Conservation (phyloP, 2,329 filamentous ascomycete species). For the Epichloe hybrida region DNA sequence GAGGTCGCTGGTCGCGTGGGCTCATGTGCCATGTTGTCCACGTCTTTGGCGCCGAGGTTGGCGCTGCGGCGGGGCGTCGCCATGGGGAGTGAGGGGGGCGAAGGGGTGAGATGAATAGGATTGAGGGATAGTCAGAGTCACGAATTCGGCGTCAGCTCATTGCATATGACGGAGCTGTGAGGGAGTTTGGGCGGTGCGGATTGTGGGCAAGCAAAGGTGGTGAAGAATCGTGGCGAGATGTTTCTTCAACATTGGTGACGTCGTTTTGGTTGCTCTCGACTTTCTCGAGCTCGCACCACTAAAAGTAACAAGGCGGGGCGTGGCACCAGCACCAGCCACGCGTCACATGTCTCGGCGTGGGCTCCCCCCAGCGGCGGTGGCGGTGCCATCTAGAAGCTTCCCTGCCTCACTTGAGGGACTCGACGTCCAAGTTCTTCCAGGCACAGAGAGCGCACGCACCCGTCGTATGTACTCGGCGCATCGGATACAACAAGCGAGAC, state of each 20-base stretch:
- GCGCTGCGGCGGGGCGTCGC: constrained; percentile 15
- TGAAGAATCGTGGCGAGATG: not conserved
- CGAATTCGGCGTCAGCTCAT: not conserved
- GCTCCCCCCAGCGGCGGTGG: not conserved
- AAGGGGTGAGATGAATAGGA: not conserved
- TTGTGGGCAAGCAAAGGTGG: too few species aligned
- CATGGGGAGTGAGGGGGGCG: constrained; percentile 9
- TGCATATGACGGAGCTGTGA: too few species aligned
- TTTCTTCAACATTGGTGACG: not conserved
- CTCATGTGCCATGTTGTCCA: not conserved
- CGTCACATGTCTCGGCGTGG: not conserved
- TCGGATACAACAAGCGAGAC: constrained; percentile 2
- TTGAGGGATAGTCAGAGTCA: not conserved
- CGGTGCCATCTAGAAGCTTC: not conserved
- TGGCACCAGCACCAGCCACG: not conserved
- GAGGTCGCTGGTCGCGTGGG: not conserved
- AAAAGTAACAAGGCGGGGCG: not conserved
- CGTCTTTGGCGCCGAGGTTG: not conserved
- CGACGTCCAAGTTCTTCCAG: constrained; percentile 6
- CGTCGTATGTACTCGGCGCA: constrained; percentile 1
- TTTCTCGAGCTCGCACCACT: not conserved
- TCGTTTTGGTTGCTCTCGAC: not conserved
- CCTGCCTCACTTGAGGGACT: not conserved
- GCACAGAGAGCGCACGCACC: constrained; percentile 1
- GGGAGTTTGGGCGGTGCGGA: too few species aligned